Conservation (phyloP, 2,329 filamentous ascomycete genomes). For the Decorospora gaudefroyi region DNA sequence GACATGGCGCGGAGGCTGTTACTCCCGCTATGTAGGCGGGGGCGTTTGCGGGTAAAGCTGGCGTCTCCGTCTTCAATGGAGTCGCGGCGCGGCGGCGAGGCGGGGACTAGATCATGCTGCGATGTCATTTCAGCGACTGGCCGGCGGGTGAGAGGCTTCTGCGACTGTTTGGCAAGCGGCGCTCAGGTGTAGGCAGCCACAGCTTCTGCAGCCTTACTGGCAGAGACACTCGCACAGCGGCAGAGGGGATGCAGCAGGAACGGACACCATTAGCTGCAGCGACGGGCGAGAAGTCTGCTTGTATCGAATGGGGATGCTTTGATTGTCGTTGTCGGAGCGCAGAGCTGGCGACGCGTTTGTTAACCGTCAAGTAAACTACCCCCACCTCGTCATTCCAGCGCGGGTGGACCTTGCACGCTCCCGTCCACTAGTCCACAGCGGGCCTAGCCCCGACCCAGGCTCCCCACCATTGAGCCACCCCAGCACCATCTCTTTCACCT, state of each 20-base stretch:
- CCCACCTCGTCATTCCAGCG: no score
- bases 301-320: no score
- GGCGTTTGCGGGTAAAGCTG: constrained; percentile 54
- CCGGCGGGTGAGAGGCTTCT: constrained; percentile 27
- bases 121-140: no score
- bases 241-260: constrained; percentile 17
- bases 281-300: constrained; percentile 1
- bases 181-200: constrained; percentile 31
- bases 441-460: no score
- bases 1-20: constrained; percentile 40
- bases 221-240: constrained; percentile 27
- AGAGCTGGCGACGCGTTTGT: constrained; percentile 59
- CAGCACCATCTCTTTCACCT: no score
- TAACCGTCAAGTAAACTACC: neutral
- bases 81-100: constrained; percentile 49
- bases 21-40: constrained; percentile 48
- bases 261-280: constrained; percentile 37
- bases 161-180: constrained; percentile 30
- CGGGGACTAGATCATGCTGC: constrained; percentile 42
- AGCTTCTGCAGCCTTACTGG: constrained; percentile 31
- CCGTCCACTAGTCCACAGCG: no score
- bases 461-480: no score
- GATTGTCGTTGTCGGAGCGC: constrained; percentile 72
- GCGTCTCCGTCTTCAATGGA: constrained; percentile 52
- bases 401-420: no score